Percentiles rank a stretch among this genome's conserved stretches.
Conservation (phyloP, 805 yeast genomes). For the Cyberlindnera euphorbiae region DNA sequence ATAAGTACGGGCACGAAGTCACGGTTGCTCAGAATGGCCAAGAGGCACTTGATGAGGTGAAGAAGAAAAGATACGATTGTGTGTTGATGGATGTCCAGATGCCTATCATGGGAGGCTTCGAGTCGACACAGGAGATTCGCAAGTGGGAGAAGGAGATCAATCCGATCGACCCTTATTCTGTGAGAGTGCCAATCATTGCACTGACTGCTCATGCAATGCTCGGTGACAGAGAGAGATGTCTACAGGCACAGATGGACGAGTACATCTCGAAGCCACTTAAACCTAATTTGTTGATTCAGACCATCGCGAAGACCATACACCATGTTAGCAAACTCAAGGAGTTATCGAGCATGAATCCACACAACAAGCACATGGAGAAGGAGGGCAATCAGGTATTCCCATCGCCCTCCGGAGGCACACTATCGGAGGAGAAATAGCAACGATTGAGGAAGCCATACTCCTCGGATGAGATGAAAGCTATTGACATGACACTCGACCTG, state of each 20-base stretch:
- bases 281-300: conserved; percentile 76
- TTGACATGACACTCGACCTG: not conserved
- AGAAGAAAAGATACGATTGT: conserved; percentile 66
- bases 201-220: conserved; percentile 92
- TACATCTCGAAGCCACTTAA: conserved; percentile 84
- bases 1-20: conserved; percentile 80
- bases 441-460: conserved; percentile 9
- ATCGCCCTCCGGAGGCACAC: conserved; percentile 6
- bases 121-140: conserved; percentile 80
- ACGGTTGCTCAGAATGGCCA: conserved; percentile 84
- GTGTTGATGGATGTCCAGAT: conserved; percentile 91
- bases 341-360: conserved; percentile 20
- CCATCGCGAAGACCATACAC: conserved; percentile 79
- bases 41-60: conserved; percentile 75
- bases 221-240: conserved; percentile 83
- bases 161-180: conserved; percentile 63
- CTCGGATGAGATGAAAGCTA: conserved; percentile 8
- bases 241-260: conserved; percentile 91
- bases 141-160: conserved; percentile 82
- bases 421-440: conserved; percentile 6
- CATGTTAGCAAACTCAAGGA: conserved; percentile 60
- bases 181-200: conserved; percentile 84
- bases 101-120: conserved; percentile 96
- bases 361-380: conserved; percentile 20
- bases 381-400: conserved; percentile 13